Evolutionary conservation across 306 rosid species (phyloP).

Genomic region (Mimosa bimucronata): DNA sequence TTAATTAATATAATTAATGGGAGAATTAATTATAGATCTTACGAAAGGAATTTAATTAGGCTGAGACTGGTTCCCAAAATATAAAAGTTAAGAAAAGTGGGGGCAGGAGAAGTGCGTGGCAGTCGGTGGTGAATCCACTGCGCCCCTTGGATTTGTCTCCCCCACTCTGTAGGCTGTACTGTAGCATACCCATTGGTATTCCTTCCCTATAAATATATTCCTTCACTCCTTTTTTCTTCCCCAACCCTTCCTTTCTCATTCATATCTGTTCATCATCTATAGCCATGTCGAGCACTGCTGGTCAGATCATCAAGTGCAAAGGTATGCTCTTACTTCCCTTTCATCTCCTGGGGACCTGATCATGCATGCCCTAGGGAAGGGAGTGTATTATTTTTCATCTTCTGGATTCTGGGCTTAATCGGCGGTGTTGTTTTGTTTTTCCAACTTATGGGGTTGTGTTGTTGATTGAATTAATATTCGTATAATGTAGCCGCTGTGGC

Average conservation of each 20-base stretch:
- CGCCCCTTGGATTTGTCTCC: background rate
- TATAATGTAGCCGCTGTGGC: slow-evolving; percentile 50
- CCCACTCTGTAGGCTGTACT: background rate
- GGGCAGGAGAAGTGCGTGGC: slow-evolving; percentile 1
- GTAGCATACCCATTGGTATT: background rate
- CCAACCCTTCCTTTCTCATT: background rate
- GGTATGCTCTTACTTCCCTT: slow-evolving; percentile 32
- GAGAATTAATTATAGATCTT: too few species aligned
- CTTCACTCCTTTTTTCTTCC: too few species aligned
- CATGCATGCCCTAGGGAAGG: too few species aligned
- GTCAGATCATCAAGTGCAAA: slow-evolving; percentile 72
- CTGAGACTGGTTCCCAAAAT: too few species aligned
- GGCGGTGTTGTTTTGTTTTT: background rate
- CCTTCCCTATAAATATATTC: background rate
- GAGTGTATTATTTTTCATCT: background rate
- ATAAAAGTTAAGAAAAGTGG: too few species aligned
- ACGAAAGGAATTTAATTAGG: too few species aligned
- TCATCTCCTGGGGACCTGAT: too few species aligned
- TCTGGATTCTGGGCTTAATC: background rate
- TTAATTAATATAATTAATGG: too few species aligned
- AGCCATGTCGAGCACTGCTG: slow-evolving; percentile 59
- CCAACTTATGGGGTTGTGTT: background rate
- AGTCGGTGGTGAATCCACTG: background rate
- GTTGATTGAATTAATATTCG: background rate
- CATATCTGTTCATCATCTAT: background rate